Evolutionary conservation across 2,329 filamentous ascomycete species (phyloP), one percentile per base, ranked within the genome.

Genomic region (Metarhizium robertsii): DNA sequence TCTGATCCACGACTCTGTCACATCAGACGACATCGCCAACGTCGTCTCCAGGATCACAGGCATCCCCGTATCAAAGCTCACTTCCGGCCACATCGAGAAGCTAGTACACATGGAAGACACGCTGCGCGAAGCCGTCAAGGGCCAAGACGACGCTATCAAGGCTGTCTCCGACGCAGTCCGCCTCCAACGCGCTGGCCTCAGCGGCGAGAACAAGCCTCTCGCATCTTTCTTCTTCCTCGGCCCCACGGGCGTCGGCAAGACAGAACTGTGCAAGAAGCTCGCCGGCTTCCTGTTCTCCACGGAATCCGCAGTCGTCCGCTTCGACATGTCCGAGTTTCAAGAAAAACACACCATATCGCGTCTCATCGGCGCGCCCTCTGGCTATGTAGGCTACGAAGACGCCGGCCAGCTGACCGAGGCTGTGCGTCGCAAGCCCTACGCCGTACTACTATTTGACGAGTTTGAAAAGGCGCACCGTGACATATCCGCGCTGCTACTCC

Each of bases 141-240:
- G 94, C 3, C 94, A 99, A 69, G 92, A 97, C 60, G 92, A 97
- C 65, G 94, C 94, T 6, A 82, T 99, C 57, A 86, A 86, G 60
- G 89, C 92, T 18, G 92, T 97, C 1, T 87, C 92, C 38, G 88
- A 97, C 66, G 94, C 94, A 0, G 92, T 99, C 8, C 85, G 94
- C 20, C 87, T 96, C 77, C 94, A 97, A 71, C 83, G 94, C 60
- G 94, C 94, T 8, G 94, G 94, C 1, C 77, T 97, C 8, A 95
- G 88, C 57, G 91, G 91, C 38, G 90, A 96, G 65, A 95, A 96
- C 69, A 81, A 91, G 0, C 94, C 94, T 0, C 79, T 96, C 6
- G 94, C 92, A 0, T 95, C 88, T 0, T 96, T 97, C 75, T 96
- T 97, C 86, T 96, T 97, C 80, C 80, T 97, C 3, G 94, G 94